Conservation (phyloP, 2,329 filamentous ascomycete genomes). For the Fusarium xylarioides region DNA sequence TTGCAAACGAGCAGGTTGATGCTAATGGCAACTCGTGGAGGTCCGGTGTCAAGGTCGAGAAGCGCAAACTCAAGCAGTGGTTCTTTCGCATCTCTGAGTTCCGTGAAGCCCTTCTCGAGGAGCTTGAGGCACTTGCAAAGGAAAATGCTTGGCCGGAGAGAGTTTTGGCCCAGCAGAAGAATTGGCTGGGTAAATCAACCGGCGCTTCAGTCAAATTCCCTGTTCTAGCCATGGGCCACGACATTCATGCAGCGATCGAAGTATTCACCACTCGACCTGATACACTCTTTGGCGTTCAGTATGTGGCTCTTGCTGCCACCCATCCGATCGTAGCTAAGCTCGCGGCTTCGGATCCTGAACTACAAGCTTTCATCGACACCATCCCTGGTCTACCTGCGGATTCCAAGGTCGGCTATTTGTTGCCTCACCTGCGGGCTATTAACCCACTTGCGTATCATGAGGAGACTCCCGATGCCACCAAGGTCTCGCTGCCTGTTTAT, state of each 20-base stretch:
- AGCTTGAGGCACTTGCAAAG: slow-evolving; percentile 72
- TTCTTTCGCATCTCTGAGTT: slow-evolving; percentile 87
- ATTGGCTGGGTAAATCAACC: slow-evolving; percentile 85
- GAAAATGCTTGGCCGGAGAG: slow-evolving; percentile 80
- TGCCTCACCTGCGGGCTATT: slow-evolving; percentile 68
- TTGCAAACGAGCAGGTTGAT: slow-evolving; percentile 95
- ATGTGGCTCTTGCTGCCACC: slow-evolving; percentile 78
- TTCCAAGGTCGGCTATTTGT: slow-evolving; percentile 72
- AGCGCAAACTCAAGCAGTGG: slow-evolving; percentile 84
- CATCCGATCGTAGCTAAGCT: slow-evolving; percentile 74
- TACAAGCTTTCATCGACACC: slow-evolving; percentile 74
- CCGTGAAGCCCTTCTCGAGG: slow-evolving; percentile 75
- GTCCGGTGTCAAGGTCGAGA: slow-evolving; percentile 85
- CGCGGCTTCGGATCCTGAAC: slow-evolving; percentile 65
- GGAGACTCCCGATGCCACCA: slow-evolving; percentile 58
- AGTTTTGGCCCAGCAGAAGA: slow-evolving; percentile 83
- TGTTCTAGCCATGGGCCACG: slow-evolving; percentile 56
- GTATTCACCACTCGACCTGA: slow-evolving; percentile 88
- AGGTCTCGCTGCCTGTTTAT: slow-evolving; percentile 74
- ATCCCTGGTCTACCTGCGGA: slow-evolving; percentile 64
- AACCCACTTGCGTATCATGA: slow-evolving; percentile 72
- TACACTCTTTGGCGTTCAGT: slow-evolving; percentile 88
- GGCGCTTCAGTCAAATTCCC: slow-evolving; percentile 79
- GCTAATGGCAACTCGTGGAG: slow-evolving; percentile 86
- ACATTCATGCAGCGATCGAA: slow-evolving; percentile 62